Evolutionary conservation across 441 rosid genomes (phyloP).

Genomic region (Sinapis alba): DNA sequence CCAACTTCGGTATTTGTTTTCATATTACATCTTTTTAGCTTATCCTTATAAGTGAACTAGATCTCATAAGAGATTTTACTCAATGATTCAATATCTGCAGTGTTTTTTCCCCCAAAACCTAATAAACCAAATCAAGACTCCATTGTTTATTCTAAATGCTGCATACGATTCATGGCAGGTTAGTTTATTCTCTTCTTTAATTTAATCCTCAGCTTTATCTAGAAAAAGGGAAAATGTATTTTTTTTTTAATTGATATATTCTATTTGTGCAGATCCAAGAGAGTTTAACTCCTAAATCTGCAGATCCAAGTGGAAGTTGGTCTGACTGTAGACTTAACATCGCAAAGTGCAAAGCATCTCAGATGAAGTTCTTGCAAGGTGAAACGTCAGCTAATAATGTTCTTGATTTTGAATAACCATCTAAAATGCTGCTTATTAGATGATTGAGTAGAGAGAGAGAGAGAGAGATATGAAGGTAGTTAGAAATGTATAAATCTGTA

Average conservation of each 20-base stretch:
- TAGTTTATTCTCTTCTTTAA: neutral
- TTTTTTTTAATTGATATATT: conserved; percentile 14
- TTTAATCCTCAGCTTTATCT: neutral
- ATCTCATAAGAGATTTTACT: neutral
- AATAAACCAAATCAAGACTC: neutral
- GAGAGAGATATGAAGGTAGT: neutral
- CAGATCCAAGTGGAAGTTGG: neutral
- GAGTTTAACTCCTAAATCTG: neutral
- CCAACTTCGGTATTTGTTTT: neutral
- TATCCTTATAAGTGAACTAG: neutral
- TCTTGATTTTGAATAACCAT: neutral
- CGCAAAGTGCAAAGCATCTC: neutral
- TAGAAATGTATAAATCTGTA: neutral
- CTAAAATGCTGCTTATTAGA: neutral
- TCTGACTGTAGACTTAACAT: neutral
- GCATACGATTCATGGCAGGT: neutral
- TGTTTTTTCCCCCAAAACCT: neutral
- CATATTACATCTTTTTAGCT: neutral
- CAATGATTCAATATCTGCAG: neutral
- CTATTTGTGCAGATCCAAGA: neutral
- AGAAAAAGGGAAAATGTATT: neutral
- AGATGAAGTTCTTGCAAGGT: neutral
- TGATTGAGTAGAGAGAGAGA: neutral
- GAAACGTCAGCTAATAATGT: neutral
- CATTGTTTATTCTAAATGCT: conserved; percentile 2